A percentile compares a stretch with the other conserved stretches of the same genome.
Conservation (phyloP, 2,329 filamentous ascomycete species). For the Gaeumannomyces sp. region DNA sequence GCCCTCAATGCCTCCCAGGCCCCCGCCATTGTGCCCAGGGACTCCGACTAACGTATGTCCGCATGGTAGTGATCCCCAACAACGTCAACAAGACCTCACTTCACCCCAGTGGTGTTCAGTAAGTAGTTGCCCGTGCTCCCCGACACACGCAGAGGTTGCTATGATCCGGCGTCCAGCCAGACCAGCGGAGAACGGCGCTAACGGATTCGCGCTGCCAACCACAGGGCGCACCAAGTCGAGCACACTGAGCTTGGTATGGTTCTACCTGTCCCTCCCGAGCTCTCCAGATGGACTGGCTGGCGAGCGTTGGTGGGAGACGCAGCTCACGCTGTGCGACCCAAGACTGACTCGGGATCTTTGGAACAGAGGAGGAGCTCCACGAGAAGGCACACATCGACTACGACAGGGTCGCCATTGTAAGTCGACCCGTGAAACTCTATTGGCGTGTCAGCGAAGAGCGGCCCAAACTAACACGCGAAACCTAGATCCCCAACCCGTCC, state of each 20-base stretch:
- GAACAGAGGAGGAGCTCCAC: constrained; percentile 80
- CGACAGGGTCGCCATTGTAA: constrained; percentile 93
- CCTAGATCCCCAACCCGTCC: constrained; percentile 77
- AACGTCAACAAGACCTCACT: constrained; percentile 86
- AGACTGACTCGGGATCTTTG: constrained; percentile 1
- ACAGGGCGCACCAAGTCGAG: constrained; percentile 65
- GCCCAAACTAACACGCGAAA: constrained; percentile 9
- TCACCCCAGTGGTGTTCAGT: constrained; percentile 87
- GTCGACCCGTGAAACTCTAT: constrained; percentile 26
- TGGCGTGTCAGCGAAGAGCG: not conserved
- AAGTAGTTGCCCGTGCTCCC: constrained; percentile 36
- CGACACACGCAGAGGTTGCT: too few relatives aligned
- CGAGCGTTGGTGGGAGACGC: not conserved
- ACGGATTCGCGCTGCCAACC: constrained; percentile 1
- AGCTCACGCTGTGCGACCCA: not conserved
- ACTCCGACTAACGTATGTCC: constrained; percentile 12
- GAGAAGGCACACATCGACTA: constrained; percentile 99
- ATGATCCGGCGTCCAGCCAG: too few relatives aligned
- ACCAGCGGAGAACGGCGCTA: constrained; percentile 8
- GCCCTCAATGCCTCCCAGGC: not conserved
- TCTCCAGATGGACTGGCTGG: not conserved
- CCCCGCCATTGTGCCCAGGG: not conserved
- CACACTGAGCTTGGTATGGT: constrained; percentile 79
- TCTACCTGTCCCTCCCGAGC: not conserved
- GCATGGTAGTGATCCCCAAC: constrained; percentile 42